A percentile compares a stretch with the other conserved stretches of the same genome.
phyloP scores from a whole-genome alignment of 805 yeast genomes.

The Candida bentonensis region DNA sequence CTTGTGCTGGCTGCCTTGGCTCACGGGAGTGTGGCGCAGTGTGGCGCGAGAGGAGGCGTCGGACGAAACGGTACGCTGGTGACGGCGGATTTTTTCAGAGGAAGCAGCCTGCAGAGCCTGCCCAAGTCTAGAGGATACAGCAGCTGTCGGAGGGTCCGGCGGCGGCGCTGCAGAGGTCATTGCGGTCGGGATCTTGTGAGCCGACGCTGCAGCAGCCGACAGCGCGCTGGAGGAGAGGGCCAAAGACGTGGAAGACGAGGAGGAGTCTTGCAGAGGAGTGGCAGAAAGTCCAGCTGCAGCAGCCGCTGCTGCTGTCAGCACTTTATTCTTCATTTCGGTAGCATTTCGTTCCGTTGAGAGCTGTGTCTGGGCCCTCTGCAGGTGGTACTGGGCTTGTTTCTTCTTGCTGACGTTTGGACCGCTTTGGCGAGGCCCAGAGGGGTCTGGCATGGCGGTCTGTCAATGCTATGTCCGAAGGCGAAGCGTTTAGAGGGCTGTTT shows the following conservation, averaged over 20 bases:
- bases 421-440: neutral
- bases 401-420: neutral
- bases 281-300: neutral
- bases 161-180: neutral
- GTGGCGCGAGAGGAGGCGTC: neutral
- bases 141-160: neutral
- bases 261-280: neutral
- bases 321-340: neutral
- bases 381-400: neutral
- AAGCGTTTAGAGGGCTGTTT: no score
- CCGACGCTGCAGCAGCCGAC: neutral
- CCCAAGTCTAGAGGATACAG: neutral
- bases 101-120: neutral
- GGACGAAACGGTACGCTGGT: neutral
- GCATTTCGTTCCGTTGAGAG: neutral
- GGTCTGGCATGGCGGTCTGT: constrained; percentile 1
- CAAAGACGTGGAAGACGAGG: neutral
- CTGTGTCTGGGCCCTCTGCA: neutral
- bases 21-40: no score
- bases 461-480: no score
- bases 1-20: no score
- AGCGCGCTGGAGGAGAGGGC: neutral
- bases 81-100: neutral
- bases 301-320: neutral
- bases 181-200: neutral